Evolutionary conservation across 805 yeast genomes (phyloP).

Genomic region (Yarrowia sp.): DNA sequence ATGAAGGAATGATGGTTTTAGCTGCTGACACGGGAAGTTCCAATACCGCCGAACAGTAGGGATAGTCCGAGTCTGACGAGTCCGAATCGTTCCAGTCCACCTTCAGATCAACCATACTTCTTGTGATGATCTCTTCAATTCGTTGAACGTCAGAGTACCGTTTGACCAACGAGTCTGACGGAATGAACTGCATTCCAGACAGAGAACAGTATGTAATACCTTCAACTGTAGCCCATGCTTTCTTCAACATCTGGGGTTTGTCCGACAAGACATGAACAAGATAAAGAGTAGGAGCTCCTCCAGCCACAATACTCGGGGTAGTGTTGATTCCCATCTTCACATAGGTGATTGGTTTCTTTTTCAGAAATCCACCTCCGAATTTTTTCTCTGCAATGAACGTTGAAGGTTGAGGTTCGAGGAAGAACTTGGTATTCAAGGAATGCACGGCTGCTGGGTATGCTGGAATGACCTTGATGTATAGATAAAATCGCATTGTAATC

Average conservation of each 20-base stretch:
- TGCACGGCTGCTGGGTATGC: conserved; percentile 35
- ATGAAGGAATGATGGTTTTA: conserved; percentile 9
- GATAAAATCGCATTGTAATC: conserved; percentile 28
- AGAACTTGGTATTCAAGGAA: conserved; percentile 30
- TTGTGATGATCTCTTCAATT: conserved; percentile 14
- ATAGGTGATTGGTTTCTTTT: conserved; percentile 13
- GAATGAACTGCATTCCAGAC: conserved; percentile 28
- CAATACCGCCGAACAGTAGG: neutral
- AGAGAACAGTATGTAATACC: conserved; percentile 24
- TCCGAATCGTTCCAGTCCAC: conserved; percentile 14
- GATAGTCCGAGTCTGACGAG: conserved; percentile 8
- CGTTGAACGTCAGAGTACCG: conserved; percentile 26
- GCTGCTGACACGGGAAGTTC: conserved; percentile 15
- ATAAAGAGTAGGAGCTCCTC: conserved; percentile 32
- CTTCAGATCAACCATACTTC: conserved; percentile 20
- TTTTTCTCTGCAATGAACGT: conserved; percentile 17
- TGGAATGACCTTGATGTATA: conserved; percentile 18
- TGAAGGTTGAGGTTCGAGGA: conserved; percentile 21
- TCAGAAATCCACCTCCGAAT: conserved; percentile 25
- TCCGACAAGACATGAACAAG: conserved; percentile 13
- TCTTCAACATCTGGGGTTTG: conserved; percentile 16
- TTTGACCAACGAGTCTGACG: conserved; percentile 9
- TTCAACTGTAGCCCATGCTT: conserved; percentile 20
- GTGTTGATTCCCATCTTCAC: conserved; percentile 27
- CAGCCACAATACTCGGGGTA: conserved; percentile 25